phyloP scores from a whole-genome alignment of 2,329 filamentous ascomycete genomes.

The Scolecobasidium constrictum region DNA sequence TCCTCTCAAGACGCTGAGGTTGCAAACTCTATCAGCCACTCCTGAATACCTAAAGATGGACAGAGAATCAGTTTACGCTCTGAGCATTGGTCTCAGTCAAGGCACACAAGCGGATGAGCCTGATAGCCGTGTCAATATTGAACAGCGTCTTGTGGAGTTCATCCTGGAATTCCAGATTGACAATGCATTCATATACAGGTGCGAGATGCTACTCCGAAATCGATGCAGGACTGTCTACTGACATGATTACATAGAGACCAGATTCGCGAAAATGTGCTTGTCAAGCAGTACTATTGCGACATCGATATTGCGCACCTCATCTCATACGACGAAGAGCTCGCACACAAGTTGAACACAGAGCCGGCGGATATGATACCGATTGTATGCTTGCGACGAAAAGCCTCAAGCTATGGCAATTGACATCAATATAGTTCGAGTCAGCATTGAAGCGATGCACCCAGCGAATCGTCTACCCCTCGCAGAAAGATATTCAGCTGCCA shows the following conservation, averaged over 20 bases:
- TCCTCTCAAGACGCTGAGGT: too few species aligned
- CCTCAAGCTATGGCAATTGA: background rate
- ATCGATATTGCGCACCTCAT: constrained; percentile 93
- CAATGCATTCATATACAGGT: constrained; percentile 93
- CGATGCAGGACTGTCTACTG: too few species aligned
- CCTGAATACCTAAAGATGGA: constrained; percentile 8
- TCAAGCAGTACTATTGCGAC: constrained; percentile 93
- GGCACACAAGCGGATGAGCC: constrained; percentile 55
- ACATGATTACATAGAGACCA: constrained; percentile 59
- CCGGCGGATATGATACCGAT: constrained; percentile 88
- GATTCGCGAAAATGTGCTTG: constrained; percentile 83
- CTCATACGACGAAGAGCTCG: constrained; percentile 90
- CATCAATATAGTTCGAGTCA: constrained; percentile 62
- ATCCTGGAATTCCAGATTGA: constrained; percentile 89
- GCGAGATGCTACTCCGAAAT: constrained; percentile 16
- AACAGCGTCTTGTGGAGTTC: constrained; percentile 76
- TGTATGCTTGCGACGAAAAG: constrained; percentile 38
- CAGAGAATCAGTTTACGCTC: constrained; percentile 9
- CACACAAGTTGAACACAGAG: constrained; percentile 78
- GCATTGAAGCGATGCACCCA: constrained; percentile 87
- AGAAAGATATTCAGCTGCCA: constrained; percentile 57
- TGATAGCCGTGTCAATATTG: constrained; percentile 53
- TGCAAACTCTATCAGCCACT: too few species aligned
- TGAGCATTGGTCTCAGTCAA: constrained; percentile 10
- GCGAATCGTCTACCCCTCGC: constrained; percentile 78